Evolutionary conservation across 148 eudicot genomes (phyloP).

Genomic region (Rhododendron ferrugineum): DNA sequence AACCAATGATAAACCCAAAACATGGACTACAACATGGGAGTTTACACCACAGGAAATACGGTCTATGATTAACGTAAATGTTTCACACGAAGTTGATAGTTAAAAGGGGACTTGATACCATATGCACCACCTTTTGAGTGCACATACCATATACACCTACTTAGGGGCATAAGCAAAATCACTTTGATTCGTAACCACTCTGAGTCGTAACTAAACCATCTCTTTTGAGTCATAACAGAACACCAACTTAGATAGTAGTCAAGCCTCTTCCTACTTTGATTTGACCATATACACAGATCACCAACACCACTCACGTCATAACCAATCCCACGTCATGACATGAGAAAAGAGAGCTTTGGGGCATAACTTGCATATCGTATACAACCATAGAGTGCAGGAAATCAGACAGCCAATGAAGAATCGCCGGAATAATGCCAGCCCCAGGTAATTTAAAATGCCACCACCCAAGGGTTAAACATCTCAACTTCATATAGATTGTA

Average conservation of each 20-base stretch:
- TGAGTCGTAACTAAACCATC: not conserved
- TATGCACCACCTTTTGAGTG: not conserved
- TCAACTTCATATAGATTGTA: not conserved
- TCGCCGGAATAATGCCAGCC: too few relatives aligned
- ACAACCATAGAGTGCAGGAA: too few relatives aligned
- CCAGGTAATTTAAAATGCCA: not conserved
- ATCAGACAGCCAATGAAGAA: not conserved
- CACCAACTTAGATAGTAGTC: not conserved
- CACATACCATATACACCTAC: not conserved
- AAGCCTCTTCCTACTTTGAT: not conserved
- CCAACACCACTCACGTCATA: not conserved
- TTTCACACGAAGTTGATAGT: not conserved
- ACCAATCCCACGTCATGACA: not conserved
- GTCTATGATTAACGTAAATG: not conserved
- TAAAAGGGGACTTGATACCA: not conserved
- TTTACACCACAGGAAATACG: not conserved
- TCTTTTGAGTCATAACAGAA: not conserved
- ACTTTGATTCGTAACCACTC: not conserved
- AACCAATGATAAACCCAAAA: not conserved
- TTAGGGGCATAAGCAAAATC: not conserved
- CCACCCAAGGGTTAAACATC: not conserved
- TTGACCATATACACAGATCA: not conserved
- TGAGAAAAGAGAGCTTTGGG: not conserved
- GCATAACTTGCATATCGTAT: not conserved
- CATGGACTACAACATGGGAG: not conserved